Conservation (phyloP, 371 early-diverging fungal species). For the Parasitella parasitica region DNA sequence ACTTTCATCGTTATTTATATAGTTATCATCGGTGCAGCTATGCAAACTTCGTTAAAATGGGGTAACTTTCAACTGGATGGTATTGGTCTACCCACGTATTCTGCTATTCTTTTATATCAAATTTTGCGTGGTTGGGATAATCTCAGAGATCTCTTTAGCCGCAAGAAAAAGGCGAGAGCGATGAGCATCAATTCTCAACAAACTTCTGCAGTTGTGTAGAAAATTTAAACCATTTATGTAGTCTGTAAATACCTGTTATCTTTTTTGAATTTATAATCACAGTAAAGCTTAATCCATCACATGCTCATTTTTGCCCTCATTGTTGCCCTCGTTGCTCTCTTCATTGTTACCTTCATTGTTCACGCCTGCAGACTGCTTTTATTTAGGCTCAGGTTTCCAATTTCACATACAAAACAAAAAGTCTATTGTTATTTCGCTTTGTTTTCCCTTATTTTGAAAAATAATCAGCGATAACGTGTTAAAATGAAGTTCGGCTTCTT, state of each 20-base stretch:
- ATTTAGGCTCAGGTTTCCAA: neutral
- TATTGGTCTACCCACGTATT: constrained; percentile 40
- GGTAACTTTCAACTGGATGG: constrained; percentile 49
- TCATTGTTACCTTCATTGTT: neutral
- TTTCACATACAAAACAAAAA: neutral
- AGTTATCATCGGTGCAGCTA: constrained; percentile 46
- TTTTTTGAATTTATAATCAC: neutral
- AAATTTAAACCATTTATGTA: neutral
- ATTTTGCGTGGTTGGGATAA: constrained; percentile 35
- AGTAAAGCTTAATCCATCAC: too few species aligned
- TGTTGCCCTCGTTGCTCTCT: too few species aligned
- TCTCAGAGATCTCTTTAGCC: constrained; percentile 1
- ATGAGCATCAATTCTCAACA: neutral
- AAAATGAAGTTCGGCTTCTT: constrained; percentile 47
- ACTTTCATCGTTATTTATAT: neutral
- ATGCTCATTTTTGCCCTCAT: too few species aligned
- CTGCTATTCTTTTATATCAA: constrained; percentile 41
- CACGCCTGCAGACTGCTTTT: neutral
- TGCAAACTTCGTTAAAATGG: constrained; percentile 43
- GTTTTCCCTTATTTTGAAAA: neutral
- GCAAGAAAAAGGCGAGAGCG: constrained; percentile 10
- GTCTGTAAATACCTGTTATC: constrained; percentile 7
- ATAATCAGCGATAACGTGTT: neutral
- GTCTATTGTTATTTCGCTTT: neutral
- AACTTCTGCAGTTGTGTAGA: constrained; percentile 2